These are phyloP conservation scores for Triangularia verruculosa DNA, from an alignment of 2,329 filamentous ascomycete genomes.

Conservation along the genomic window DNA sequence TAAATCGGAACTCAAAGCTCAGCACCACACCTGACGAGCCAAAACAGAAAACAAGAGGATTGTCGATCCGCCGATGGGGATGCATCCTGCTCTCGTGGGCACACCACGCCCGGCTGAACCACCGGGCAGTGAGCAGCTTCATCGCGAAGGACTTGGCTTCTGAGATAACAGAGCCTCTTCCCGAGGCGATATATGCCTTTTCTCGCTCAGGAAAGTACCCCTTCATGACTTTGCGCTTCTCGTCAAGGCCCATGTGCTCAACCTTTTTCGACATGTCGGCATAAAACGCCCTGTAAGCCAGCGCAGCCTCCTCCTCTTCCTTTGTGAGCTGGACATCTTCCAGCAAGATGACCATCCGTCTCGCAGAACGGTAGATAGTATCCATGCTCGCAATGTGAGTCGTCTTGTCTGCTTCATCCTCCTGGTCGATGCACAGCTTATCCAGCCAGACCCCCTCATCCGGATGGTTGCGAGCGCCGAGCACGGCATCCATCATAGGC, in stretches of 20 bases:
- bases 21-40: conserved; percentile 18
- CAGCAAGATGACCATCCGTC: conserved; percentile 24
- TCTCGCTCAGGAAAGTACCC: conserved; percentile 18
- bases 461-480: conserved; percentile 11
- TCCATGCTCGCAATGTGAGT: conserved; percentile 25
- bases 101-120: conserved; percentile 29
- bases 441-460: conserved; percentile 26
- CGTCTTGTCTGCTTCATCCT: conserved; percentile 14
- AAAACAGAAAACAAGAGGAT: conserved; percentile 28
- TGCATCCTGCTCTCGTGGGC: conserved; percentile 28
- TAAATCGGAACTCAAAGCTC: conserved; percentile 27
- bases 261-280: conserved; percentile 18
- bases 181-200: neutral
- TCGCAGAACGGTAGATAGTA: conserved; percentile 24
- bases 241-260: conserved; percentile 14
- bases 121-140: conserved; percentile 24
- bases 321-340: conserved; percentile 27
- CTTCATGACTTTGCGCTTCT: conserved; percentile 17
- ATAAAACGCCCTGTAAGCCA: conserved; percentile 22
- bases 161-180: neutral
- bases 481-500: conserved; percentile 27
- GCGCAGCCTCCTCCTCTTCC: conserved; percentile 19
- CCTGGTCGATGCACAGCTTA: conserved; percentile 27
- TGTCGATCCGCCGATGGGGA: conserved; percentile 20
- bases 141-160: conserved; percentile 14